phyloP scores from a whole-genome alignment of 495 filamentous ascomycete species.

The Tetracladium marchalianum region DNA sequence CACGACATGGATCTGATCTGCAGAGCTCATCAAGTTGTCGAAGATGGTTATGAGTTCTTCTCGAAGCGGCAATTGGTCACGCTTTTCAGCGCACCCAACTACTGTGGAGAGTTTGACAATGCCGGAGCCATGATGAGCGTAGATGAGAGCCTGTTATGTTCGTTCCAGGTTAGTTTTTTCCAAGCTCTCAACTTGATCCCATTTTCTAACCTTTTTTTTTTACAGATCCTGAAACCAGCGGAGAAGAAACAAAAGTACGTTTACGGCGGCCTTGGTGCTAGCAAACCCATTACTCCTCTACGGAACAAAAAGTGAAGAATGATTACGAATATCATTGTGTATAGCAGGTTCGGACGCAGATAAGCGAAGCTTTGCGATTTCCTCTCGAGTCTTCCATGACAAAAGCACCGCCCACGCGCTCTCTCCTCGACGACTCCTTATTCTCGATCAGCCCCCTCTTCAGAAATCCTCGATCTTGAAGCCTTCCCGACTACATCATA shows the following conservation, averaged over 20 bases:
- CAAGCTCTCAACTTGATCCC: not conserved
- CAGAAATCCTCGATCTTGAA: constrained; percentile 10
- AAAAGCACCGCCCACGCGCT: constrained; percentile 13
- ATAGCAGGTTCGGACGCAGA: constrained; percentile 95
- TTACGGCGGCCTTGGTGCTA: constrained; percentile 77
- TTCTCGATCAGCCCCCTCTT: constrained; percentile 9
- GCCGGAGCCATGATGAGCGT: constrained; percentile 99
- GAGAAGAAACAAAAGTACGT: constrained; percentile 99
- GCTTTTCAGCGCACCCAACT: constrained; percentile 96
- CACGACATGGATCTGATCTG: constrained; percentile 99
- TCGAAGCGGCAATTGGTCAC: constrained; percentile 97
- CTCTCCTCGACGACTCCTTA: constrained; percentile 2
- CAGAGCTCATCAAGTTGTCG: constrained; percentile 96
- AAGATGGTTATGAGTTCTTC: constrained; percentile 99
- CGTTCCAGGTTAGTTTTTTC: constrained; percentile 78
- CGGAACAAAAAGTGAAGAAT: constrained; percentile 77
- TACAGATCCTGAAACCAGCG: constrained; percentile 94
- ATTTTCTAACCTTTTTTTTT: constrained; percentile 15
- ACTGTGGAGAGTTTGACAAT: constrained; percentile 99
- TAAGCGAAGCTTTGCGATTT: constrained; percentile 32
- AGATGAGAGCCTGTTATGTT: constrained; percentile 97
- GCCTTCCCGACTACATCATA: constrained; percentile 7
- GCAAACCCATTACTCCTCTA: constrained; percentile 81
- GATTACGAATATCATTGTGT: constrained; percentile 71
- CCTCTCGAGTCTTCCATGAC: constrained; percentile 17